These are phyloP conservation scores for Dunaliella primolecta DNA, from an alignment of 139 green algal genomes.

Conservation along the genomic window DNA sequence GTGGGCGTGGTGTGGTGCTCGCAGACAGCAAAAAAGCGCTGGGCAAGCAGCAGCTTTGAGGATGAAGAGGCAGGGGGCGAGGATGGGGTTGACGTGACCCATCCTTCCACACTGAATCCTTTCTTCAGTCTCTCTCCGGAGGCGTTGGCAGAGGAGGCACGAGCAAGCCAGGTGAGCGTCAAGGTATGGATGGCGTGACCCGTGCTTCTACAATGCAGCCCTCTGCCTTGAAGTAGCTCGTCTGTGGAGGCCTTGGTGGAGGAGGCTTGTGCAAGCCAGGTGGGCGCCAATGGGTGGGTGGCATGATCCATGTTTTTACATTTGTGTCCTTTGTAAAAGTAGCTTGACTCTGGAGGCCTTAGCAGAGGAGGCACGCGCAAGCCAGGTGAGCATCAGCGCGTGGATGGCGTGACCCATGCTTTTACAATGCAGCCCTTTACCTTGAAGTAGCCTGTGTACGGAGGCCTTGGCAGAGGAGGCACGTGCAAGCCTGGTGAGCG, in stretches of 20 bases:
- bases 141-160: not conserved
- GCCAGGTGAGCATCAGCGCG: too few species aligned
- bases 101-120: not conserved
- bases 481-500: too few species aligned
- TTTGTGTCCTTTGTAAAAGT: not conserved
- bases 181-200: too few species aligned
- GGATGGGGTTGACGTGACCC: not conserved
- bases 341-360: not conserved
- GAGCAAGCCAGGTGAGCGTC: not conserved
- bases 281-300: not conserved
- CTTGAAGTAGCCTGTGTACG: too few species aligned
- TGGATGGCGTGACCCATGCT: too few species aligned
- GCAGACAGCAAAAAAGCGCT: not conserved
- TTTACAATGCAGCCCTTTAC: too few species aligned
- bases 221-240: too few species aligned
- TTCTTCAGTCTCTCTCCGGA: not conserved
- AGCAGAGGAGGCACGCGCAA: not conserved
- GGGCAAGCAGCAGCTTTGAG: not conserved
- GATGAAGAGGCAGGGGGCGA: not conserved
- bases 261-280: too few species aligned
- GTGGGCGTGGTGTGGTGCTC: too few species aligned
- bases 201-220: too few species aligned
- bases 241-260: too few species aligned
- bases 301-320: not conserved
- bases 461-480: too few species aligned